Base-by-base conservation (phyloP, 305 asterid genomes). In the Fraxinus velutina region DNA sequence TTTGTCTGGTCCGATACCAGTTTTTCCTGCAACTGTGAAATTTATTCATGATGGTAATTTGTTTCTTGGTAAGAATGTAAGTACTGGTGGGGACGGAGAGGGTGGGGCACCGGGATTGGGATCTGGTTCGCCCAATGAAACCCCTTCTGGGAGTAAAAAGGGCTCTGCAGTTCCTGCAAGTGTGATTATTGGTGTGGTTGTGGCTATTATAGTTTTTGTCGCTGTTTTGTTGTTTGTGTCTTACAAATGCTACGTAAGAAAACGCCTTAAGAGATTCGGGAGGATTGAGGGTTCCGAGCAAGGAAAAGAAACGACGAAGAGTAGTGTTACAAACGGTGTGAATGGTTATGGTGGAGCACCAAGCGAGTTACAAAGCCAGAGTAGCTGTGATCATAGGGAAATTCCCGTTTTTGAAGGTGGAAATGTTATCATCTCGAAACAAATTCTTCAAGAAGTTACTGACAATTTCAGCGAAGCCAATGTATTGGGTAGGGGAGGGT, bases 401-500 rank as follows among this genome's bases (percentile, higher is more conserved):
- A 89, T 93, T n/a, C 94, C 91, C 1, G 81, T 87, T 83, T 89
- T 89, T 33, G 98, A 94, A 79, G 94, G 97, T 52, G 97, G 97
- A 44, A 95, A 91, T 37, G 90, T 91, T n/a, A 83, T 86, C 8
- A 92, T 95, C 85, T 90, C 99, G 3, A 92, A 92, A 12, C 89
- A 92, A 80, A 85, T 95, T 36, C 96, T 94, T 39, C 90, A 97
- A 83, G 92, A 94, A 81, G 99, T 95, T 82, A 95, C 99, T 0
- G 62, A 89, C 84, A 92, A 92, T 83, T 95, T 95, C 85, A 91
- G 86, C 3, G 95, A 88, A 34, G 85, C 86, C 4, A 92, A 93
- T 86, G 80, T 93, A 24, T 74, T 95, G 81, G 99, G 98, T 15
- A 86, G 94, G 82, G 98, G 99, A 62, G 99, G 98, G 21, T 95